Percentiles rank a stretch among this genome's conserved stretches.
Evolutionary conservation across 2,329 filamentous ascomycete species (phyloP).

Genomic region (Fusarium miscanthi): DNA sequence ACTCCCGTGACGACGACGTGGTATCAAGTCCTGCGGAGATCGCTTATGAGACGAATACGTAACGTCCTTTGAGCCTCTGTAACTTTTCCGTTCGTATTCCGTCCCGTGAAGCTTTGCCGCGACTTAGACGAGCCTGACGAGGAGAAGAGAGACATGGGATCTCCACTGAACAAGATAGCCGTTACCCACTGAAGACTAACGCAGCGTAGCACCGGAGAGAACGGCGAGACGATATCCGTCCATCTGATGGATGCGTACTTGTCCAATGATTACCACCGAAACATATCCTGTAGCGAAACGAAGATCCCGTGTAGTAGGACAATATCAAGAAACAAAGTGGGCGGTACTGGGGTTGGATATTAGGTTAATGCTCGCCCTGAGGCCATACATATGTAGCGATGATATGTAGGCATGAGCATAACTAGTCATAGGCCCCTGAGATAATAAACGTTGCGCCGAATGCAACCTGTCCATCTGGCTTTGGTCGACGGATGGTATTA

Average conservation of each 20-base stretch:
- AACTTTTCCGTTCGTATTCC: not conserved
- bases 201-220: conserved; percentile 19
- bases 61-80: conserved; percentile 2
- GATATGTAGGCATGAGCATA: not conserved
- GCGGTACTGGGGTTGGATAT: not conserved
- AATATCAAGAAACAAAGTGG: conserved; percentile 8
- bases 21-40: conserved; percentile 23
- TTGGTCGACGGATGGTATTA: conserved; percentile 10
- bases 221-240: conserved; percentile 27
- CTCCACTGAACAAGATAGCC: conserved; percentile 10
- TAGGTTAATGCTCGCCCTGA: conserved; percentile 2
- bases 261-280: conserved; percentile 11
- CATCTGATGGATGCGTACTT: conserved; percentile 13
- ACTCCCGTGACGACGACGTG: conserved; percentile 15
- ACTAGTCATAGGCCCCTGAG: conserved; percentile 3
- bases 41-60: conserved; percentile 26
- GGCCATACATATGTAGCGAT: not conserved
- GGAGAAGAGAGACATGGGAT: not conserved
- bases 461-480: conserved; percentile 13
- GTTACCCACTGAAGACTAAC: conserved; percentile 19
- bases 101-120: not conserved
- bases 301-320: not conserved
- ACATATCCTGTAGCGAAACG: conserved; percentile 13
- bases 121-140: not conserved
- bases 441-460: not conserved